Evolutionary conservation across 352 stramenopile species (phyloP).

Genomic region (Globisporangium echinulatum): DNA sequence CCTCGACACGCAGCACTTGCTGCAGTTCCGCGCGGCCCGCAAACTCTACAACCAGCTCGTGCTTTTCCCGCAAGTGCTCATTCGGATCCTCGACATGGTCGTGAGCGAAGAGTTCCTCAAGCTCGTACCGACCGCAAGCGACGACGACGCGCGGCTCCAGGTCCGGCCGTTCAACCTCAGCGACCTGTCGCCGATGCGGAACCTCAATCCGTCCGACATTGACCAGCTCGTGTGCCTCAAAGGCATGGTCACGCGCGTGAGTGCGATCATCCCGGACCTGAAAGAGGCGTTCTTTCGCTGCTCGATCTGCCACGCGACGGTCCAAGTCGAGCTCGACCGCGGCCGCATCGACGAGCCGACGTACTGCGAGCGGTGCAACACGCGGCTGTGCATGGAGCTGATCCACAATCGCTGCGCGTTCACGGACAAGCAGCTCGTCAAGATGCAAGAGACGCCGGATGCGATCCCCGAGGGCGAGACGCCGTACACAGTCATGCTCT

Average conservation of each 20-base stretch:
- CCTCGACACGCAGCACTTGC: slow-evolving; percentile 89
- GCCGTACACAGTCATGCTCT: slow-evolving; percentile 96
- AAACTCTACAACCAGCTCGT: slow-evolving; percentile 96
- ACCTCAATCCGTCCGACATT: slow-evolving; percentile 96
- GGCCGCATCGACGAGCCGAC: slow-evolving; percentile 95
- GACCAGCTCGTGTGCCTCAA: slow-evolving; percentile 95
- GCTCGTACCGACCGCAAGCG: slow-evolving; percentile 37
- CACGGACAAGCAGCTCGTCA: slow-evolving; percentile 98
- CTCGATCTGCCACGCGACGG: slow-evolving; percentile 87
- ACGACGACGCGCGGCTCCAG: slow-evolving; percentile 81
- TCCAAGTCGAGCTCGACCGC: slow-evolving; percentile 92
- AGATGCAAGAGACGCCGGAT: slow-evolving; percentile 97
- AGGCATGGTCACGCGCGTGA: slow-evolving; percentile 97
- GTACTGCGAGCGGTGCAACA: slow-evolving; percentile 84
- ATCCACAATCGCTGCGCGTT: slow-evolving; percentile 98
- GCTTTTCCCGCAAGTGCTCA: slow-evolving; percentile 93
- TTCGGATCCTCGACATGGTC: slow-evolving; percentile 96
- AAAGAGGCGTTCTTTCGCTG: slow-evolving; percentile 98
- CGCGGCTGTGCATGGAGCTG: slow-evolving; percentile 92
- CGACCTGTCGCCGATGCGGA: slow-evolving; percentile 91
- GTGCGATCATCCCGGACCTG: slow-evolving; percentile 96
- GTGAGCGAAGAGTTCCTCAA: slow-evolving; percentile 87
- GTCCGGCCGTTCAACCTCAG: slow-evolving; percentile 96
- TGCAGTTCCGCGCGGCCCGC: slow-evolving; percentile 67
- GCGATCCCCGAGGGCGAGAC: slow-evolving; percentile 98